Evolutionary conservation across 768 basidiomycete genomes (phyloP).

Genomic region (Tricholoma flavovirens): DNA sequence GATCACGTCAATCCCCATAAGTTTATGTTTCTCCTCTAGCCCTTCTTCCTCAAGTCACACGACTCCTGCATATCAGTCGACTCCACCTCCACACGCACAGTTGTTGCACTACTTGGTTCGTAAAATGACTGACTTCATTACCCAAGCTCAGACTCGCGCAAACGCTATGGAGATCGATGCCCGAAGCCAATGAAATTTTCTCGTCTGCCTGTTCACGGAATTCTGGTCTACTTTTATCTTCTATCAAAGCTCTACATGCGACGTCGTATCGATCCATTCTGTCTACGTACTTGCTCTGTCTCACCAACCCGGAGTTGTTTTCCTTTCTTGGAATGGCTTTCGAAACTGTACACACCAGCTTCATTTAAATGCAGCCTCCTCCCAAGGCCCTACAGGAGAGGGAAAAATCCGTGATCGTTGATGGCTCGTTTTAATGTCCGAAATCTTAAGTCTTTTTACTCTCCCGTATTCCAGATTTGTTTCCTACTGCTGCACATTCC

Average conservation of each 20-base stretch:
- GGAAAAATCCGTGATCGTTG: too few relatives aligned
- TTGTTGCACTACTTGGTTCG: conserved; percentile 20
- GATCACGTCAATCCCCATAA: neutral
- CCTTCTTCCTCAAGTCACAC: conserved; percentile 2
- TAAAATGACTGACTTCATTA: conserved; percentile 19
- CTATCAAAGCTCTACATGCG: neutral
- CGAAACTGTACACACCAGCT: neutral
- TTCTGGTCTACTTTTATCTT: conserved; percentile 2
- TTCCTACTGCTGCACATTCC: too few relatives aligned
- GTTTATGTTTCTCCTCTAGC: conserved; percentile 3
- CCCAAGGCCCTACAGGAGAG: too few relatives aligned
- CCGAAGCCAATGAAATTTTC: conserved; percentile 1
- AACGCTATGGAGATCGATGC: conserved; percentile 4
- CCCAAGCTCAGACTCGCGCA: conserved; percentile 7
- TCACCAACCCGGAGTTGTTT: neutral
- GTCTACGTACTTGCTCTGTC: neutral
- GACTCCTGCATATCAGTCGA: neutral
- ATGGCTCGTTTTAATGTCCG: too few relatives aligned
- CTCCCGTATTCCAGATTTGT: too few relatives aligned
- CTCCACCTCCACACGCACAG: conserved; percentile 13
- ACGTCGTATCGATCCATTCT: neutral
- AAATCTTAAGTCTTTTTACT: too few relatives aligned
- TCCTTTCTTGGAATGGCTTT: neutral
- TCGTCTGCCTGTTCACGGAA: neutral
- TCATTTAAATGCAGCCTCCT: neutral